Evolutionary conservation across 495 filamentous ascomycete genomes (phyloP), one percentile per base, ranked within the genome.

Genomic region (Sphaerosporella brunnea): DNA sequence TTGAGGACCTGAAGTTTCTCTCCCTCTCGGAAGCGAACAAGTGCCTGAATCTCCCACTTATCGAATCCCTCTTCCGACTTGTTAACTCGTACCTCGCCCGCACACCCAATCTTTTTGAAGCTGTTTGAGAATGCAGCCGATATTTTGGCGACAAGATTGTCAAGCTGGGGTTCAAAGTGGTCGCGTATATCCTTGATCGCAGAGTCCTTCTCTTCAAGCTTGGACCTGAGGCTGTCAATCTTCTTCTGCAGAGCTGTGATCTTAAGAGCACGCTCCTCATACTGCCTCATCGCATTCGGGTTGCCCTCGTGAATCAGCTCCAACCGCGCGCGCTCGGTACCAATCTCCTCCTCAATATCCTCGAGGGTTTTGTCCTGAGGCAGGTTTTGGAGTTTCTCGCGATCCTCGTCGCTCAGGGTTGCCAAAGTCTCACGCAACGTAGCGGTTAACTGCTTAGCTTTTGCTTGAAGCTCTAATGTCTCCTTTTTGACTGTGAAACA

Each of bases 101-200:
- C 90, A 59, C 88, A 95, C 48, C 79, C 84, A 60, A 97, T 96
- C 61, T 87, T 81, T 53, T 77, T 73, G 61, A 97, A 95, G 53
- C 87, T 93, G 53, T 85, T 74, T 0, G 78, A 74, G 58, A 96
- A 96, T 1, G 86, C 86, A 20, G 81, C 77, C 56, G 82, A 92
- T 62, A 97, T 95, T 56, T 76, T 77, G 28, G 65, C 64, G 34
- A 95, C 70, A 15, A 96, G 70, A 7, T 65, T 67, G 52, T 96
- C 87, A 16, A 97, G 69, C 54, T 72, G 63, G 0, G 90, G 92
- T 60, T 96, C 90, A 85, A 85, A 97, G 28, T 65, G 58, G 2
- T 60, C 62, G 24, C 73, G 65, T 26, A 84, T 58, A 42, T 74
- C 70, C 2, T 63, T 51, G 50, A 84, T 87, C 34, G 72, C 69